Base-by-base conservation (phyloP, 345 rosid species). In the Aegle marmelos region DNA sequence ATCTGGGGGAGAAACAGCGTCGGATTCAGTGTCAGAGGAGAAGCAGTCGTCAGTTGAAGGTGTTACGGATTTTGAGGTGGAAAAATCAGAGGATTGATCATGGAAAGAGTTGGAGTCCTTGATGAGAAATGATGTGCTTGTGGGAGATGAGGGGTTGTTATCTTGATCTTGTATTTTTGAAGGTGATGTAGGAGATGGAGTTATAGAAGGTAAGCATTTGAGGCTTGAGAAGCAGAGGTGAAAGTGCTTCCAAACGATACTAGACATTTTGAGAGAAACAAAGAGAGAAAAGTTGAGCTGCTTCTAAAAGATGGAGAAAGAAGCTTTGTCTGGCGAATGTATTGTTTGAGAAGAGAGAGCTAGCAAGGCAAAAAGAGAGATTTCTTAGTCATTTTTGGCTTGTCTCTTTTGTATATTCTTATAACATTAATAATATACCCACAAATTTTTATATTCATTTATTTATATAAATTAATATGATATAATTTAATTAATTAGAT, bases 191-290 rank as follows among this genome's bases (percentile, higher is more conserved):
- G 86, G 79, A 9, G 80, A 22, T 17, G 84, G 36, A 58, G 74
- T 9, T 36, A 82, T 9, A 57, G 82, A 31, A 22, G 74, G 86
- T 31, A 21, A 77, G 84, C 92, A 85, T 76, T 79, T 85, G 77
- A 89, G 84, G 14, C 72, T 83, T 9, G 90, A 73, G 89, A 89
- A 88, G 75, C 95, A 90, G 24, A 79, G 87, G 71, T 86, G 80
- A 31, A 95, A 78, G 82, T 84, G 91, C 79, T 90, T 95, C 91
- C 90, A 89, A 76, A 92, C 73, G 53, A 91, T 59, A 63, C 76
- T 80, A 8, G 93, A 82, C 98, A 93, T 94, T 79, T 85, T 82
- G 48, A 45, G 62, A 64, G 74, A 59, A 37, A 50, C 61, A 73
- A 58, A 75, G 57, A 67, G 41, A 67, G 57, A 27, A 13, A 19